Evolutionary conservation across 2,329 filamentous ascomycete species (phyloP).

Genomic region (Anisogramma anomala): DNA sequence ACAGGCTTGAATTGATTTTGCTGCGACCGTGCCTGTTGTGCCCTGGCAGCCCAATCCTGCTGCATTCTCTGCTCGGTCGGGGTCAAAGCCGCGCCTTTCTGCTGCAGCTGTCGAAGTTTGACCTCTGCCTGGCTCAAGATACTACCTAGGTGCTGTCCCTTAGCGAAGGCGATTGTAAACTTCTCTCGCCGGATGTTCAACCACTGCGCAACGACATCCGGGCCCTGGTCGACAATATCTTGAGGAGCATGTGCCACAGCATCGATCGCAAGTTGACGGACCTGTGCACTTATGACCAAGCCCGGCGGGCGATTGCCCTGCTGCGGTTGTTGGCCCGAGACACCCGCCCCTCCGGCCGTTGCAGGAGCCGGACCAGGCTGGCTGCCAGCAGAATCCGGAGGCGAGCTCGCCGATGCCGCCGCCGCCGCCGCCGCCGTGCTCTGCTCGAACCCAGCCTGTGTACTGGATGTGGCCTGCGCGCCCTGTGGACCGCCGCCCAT

Average conservation of each 20-base stretch:
- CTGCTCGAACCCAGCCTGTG: conserved; percentile 7
- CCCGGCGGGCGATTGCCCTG: conserved; percentile 1
- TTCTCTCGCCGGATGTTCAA: conserved; percentile 33
- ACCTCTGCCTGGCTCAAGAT: too few relatives aligned
- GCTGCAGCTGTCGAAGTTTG: conserved; percentile 31
- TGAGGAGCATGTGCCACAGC: conserved; percentile 36
- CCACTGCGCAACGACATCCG: conserved; percentile 36
- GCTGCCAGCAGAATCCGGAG: conserved; percentile 9
- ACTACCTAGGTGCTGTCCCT: too few relatives aligned
- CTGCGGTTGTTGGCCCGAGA: conserved; percentile 19
- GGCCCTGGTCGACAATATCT: conserved; percentile 30
- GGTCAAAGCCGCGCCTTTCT: conserved; percentile 32
- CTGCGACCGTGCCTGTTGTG: conserved; percentile 33
- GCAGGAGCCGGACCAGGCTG: conserved; percentile 6
- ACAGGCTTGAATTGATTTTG: conserved; percentile 36
- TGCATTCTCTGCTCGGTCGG: conserved; percentile 36
- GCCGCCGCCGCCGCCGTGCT: not conserved
- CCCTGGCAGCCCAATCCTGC: conserved; percentile 25
- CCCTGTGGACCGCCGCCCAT: conserved; percentile 14
- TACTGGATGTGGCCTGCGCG: conserved; percentile 15
- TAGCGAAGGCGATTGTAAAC: too few relatives aligned
- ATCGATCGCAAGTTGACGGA: conserved; percentile 35
- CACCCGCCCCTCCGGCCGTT: conserved; percentile 4
- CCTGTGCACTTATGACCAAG: conserved; percentile 20
- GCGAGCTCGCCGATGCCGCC: not conserved